Conservation (phyloP, 2,329 filamentous ascomycete genomes). For the Aspergillus flavus region DNA sequence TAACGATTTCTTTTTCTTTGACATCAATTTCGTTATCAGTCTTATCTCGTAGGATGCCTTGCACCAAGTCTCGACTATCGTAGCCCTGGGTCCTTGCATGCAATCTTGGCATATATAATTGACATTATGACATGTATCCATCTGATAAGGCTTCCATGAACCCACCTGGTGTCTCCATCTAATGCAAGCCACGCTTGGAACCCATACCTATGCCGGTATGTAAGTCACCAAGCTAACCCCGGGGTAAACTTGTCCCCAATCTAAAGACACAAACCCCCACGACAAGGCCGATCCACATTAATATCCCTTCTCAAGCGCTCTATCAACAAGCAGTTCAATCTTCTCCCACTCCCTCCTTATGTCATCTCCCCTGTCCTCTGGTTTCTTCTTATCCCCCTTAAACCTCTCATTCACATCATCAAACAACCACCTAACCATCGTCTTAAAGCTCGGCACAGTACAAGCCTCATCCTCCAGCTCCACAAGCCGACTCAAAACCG, state of each 20-base stretch:
- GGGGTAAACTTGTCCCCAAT: neutral
- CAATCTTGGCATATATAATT: neutral
- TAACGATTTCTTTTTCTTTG: constrained; percentile 24
- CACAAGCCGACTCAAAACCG: constrained; percentile 33
- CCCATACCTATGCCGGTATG: no score
- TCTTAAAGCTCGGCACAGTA: constrained; percentile 34
- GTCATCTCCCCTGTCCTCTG: constrained; percentile 22
- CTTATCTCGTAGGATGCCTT: neutral
- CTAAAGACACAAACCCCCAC: neutral
- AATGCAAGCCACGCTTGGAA: neutral
- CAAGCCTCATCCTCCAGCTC: constrained; percentile 27
- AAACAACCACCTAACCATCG: constrained; percentile 29
- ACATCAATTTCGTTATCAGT: neutral
- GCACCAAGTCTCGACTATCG: neutral
- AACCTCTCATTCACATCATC: constrained; percentile 32
- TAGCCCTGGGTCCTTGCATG: neutral
- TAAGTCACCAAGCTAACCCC: neutral
- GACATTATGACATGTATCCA: neutral
- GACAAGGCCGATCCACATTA: neutral
- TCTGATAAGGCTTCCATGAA: neutral
- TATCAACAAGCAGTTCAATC: constrained; percentile 42
- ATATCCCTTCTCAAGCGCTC: constrained; percentile 28
- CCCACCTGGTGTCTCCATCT: neutral
- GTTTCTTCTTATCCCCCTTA: constrained; percentile 29
- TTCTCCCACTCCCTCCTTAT: constrained; percentile 52